Evolutionary conservation across 768 basidiomycete genomes (phyloP), one percentile per base, ranked within the genome.

Genomic region (Harrya chromipes): DNA sequence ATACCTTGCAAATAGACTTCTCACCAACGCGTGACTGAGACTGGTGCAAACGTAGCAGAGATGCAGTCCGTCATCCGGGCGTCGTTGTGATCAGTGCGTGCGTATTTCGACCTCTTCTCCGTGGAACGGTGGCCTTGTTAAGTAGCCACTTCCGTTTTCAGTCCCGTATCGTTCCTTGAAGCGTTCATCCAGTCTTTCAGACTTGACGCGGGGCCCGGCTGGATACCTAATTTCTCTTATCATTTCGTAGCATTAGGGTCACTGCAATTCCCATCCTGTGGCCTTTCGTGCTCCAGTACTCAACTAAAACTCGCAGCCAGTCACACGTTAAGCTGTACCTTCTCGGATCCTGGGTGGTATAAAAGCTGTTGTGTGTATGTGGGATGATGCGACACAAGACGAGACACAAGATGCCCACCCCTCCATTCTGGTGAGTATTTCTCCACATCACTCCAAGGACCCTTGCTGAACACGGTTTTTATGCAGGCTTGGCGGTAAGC

Each of bases 401-500:
- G 21, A 43, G 50, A 42, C 50, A 44, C 41, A 50, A 43, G 35
- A 66, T 70, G 62, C 27, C 67, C 42, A 52, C 53, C 37, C 59
- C 56, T 58, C 67, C 67, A 20, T 70, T 70, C 44, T 69, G 67
- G 67, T 66, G 56, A 57, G 67, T 50, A 27, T 35, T 14, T 45
- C 27, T 3, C 13, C 19, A 39, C 39, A 12, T n/a, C 14, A 27
- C 40, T 21, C 12, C 13, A 1, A 7, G 13, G 24, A 7, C 20
- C 13, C 36, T 42, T 39, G 26, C 45, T 60, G 21, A 55, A 34
- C 38, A 6, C n/a, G 1, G 1, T 40, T 41, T 41, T 31, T 44
- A 43, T 46, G 27, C 50, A 85, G 83, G 83, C 76, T 85, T 46
- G 83, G 83, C 74, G 83, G 83, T 84, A 63, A 51, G 55, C 41